Conservation (phyloP, 768 basidiomycete species). For the Suillus luteus region DNA sequence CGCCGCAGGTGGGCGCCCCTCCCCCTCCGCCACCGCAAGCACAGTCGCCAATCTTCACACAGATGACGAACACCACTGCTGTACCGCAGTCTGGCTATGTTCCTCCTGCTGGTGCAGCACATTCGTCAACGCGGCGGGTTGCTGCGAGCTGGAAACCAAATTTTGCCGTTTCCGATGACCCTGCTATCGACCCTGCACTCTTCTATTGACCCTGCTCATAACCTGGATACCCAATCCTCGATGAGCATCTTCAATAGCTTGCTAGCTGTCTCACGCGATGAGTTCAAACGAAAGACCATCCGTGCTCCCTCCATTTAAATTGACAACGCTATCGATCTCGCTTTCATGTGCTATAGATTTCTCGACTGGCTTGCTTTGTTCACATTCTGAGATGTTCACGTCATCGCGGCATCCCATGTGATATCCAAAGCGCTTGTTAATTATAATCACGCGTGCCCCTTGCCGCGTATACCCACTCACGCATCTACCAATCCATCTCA, state of each 20-base stretch:
- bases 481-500: constrained; percentile 5
- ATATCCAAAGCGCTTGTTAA: constrained; percentile 4
- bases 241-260: neutral
- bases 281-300: constrained; percentile 11
- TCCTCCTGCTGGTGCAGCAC: constrained; percentile 56
- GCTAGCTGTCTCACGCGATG: neutral
- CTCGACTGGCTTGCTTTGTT: constrained; percentile 11
- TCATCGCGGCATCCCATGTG: constrained; percentile 6
- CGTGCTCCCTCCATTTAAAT: constrained; percentile 11
- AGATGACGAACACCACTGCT: constrained; percentile 26
- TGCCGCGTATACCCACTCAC: neutral
- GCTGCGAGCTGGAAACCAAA: constrained; percentile 50
- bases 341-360: constrained; percentile 5
- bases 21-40: constrained; percentile 17
- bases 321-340: constrained; percentile 10
- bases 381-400: neutral
- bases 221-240: constrained; percentile 29
- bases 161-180: constrained; percentile 20
- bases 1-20: constrained; percentile 26
- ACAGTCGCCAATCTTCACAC: constrained; percentile 27
- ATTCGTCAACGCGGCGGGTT: constrained; percentile 54
- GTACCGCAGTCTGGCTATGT: constrained; percentile 36
- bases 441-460: neutral
- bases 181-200: constrained; percentile 32
- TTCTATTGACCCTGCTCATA: constrained; percentile 31